Percentiles rank a stretch among this genome's conserved stretches.
Evolutionary conservation across 2,329 filamentous ascomycete genomes (phyloP).

Genomic region (Ophiosphaerella narmari): DNA sequence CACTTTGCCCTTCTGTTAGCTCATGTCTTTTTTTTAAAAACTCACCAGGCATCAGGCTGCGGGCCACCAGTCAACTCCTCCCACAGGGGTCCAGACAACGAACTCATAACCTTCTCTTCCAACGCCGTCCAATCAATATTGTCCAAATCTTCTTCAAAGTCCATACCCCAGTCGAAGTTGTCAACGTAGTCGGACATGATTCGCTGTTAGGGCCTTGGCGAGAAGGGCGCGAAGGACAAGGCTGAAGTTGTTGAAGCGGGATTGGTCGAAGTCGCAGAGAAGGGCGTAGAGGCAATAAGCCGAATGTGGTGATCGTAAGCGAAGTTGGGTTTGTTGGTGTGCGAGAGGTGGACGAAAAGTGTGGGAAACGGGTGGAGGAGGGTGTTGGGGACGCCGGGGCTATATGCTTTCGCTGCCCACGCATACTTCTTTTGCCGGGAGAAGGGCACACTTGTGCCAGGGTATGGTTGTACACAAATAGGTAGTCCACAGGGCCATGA

Average conservation of each 20-base stretch:
- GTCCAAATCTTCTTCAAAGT: neutral
- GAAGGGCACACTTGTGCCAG: neutral
- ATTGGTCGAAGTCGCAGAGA: constrained; percentile 6
- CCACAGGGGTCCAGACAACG: constrained; percentile 6
- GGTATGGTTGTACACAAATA: neutral
- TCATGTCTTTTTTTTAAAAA: constrained; percentile 23
- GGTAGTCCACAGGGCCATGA: neutral
- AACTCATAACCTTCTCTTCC: constrained; percentile 11
- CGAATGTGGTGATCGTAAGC: constrained; percentile 4
- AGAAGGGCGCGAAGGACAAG: constrained; percentile 5
- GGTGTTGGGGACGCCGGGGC: neutral
- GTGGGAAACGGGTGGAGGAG: constrained; percentile 3
- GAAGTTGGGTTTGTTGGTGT: constrained; percentile 1
- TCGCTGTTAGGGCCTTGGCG: constrained; percentile 8
- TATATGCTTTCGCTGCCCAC: neutral
- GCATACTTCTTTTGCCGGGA: neutral
- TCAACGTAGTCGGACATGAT: constrained; percentile 25
- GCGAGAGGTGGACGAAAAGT: neutral
- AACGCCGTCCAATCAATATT: constrained; percentile 6
- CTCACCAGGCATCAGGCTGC: constrained; percentile 18
- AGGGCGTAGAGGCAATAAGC: constrained; percentile 7
- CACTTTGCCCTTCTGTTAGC: constrained; percentile 30
- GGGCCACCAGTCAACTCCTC: constrained; percentile 6
- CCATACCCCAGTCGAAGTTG: constrained; percentile 1
- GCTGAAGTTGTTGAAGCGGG: constrained; percentile 2